Conservation (phyloP, 2,329 filamentous ascomycete species). For the Apiospora sp. region DNA sequence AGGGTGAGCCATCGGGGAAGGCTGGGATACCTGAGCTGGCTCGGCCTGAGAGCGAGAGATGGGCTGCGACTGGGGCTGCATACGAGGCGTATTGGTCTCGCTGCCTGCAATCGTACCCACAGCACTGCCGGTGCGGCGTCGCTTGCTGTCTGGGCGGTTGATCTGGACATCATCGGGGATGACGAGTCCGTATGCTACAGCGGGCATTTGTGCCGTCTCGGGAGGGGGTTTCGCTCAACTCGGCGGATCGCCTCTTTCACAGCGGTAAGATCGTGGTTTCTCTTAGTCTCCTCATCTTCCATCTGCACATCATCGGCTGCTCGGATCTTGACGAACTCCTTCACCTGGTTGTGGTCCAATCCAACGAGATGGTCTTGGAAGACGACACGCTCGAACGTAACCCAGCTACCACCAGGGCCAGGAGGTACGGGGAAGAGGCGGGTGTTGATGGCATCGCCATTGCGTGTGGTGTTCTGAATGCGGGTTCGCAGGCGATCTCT, state of each 20-base stretch:
- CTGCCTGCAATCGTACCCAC: slow-evolving; percentile 44
- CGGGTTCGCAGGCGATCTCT: slow-evolving; percentile 67
- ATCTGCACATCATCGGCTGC: slow-evolving; percentile 46
- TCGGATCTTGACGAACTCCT: slow-evolving; percentile 68
- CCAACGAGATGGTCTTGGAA: slow-evolving; percentile 65
- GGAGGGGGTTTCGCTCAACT: slow-evolving; percentile 52
- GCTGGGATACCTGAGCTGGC: slow-evolving; percentile 22
- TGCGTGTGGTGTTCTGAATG: slow-evolving; percentile 58
- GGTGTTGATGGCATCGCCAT: slow-evolving; percentile 55
- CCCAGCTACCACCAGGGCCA: slow-evolving; percentile 69
- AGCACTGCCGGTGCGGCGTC: slow-evolving; percentile 53
- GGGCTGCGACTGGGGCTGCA: slow-evolving; percentile 10
- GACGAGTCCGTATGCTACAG: slow-evolving; percentile 60
- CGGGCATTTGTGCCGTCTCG: slow-evolving; percentile 51
- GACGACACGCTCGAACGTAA: slow-evolving; percentile 67
- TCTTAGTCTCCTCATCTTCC: slow-evolving; percentile 45
- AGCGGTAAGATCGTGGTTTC: slow-evolving; percentile 50
- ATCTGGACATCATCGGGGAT: slow-evolving; percentile 53
- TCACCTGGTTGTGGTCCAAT: slow-evolving; percentile 64
- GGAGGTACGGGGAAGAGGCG: slow-evolving; percentile 57
- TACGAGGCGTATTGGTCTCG: background rate
- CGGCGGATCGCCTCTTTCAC: slow-evolving; percentile 56
- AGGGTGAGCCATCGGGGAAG: background rate
- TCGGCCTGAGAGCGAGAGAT: slow-evolving; percentile 22
- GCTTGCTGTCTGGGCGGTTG: slow-evolving; percentile 52